Evolutionary conservation across 257 asterid genomes (phyloP).

Genomic region (Salvia splendens): DNA sequence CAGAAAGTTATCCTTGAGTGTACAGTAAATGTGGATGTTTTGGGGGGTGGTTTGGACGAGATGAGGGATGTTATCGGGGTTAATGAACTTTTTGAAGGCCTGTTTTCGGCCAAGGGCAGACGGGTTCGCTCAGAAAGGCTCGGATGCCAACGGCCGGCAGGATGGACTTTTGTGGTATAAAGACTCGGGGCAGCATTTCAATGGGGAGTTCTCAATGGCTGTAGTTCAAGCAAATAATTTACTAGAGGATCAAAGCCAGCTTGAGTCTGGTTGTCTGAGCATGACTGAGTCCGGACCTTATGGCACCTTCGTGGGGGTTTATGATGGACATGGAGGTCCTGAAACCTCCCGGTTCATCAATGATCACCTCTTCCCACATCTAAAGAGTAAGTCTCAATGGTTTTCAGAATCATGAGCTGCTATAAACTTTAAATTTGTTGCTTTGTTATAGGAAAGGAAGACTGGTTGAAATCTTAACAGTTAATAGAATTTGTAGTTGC

Average conservation of each 20-base stretch:
- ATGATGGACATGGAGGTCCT: constrained; percentile 94
- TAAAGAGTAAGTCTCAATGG: constrained; percentile 54
- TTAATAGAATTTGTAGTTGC: neutral
- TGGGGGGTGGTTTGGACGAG: constrained; percentile 59
- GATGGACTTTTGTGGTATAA: constrained; percentile 81
- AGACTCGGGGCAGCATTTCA: constrained; percentile 72
- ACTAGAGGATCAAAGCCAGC: constrained; percentile 88
- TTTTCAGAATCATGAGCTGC: neutral
- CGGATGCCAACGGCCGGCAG: constrained; percentile 58
- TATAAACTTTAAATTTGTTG: constrained; percentile 5
- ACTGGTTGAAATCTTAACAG: no score
- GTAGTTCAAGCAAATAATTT: constrained; percentile 86
- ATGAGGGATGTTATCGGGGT: constrained; percentile 80
- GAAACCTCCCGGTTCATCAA: constrained; percentile 78
- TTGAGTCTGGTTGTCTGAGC: constrained; percentile 76
- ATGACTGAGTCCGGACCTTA: constrained; percentile 56
- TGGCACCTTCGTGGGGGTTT: constrained; percentile 86
- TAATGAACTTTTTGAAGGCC: constrained; percentile 69
- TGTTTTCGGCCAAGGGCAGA: constrained; percentile 68
- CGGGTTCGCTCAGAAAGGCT: constrained; percentile 43
- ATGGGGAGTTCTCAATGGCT: constrained; percentile 89
- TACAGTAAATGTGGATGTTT: constrained; percentile 44
- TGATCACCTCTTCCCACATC: constrained; percentile 73
- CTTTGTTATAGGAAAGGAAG: neutral
- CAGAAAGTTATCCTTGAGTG: constrained; percentile 25